Conservation (phyloP, 106 monocot genomes). For the Allium fistulosum region DNA sequence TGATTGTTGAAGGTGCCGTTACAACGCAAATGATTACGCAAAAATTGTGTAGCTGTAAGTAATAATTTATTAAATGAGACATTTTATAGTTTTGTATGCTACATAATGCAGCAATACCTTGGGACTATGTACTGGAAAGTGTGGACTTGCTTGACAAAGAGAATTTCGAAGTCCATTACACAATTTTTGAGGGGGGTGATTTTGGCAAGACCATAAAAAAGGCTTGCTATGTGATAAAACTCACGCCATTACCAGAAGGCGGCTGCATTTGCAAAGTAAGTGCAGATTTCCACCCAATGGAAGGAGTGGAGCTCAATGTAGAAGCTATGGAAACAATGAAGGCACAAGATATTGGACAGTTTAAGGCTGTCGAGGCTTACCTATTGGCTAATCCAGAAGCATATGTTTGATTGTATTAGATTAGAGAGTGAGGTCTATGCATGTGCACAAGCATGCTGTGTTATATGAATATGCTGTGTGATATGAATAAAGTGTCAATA, state of each 20-base stretch:
- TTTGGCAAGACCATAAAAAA: constrained; percentile 5
- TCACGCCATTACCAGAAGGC: background rate
- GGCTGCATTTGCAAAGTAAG: constrained; percentile 1
- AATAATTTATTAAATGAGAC: too few species aligned
- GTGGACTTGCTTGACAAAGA: constrained; percentile 13
- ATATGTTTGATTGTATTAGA: too few species aligned
- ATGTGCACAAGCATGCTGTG: too few species aligned
- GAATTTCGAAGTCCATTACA: constrained; percentile 12
- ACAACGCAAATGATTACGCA: too few species aligned
- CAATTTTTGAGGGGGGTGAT: constrained; percentile 4
- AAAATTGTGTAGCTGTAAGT: too few species aligned
- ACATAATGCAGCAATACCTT: background rate
- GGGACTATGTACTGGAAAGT: constrained; percentile 8
- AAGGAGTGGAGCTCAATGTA: constrained; percentile 5
- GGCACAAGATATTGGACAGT: background rate
- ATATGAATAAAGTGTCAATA: too few species aligned
- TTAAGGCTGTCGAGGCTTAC: constrained; percentile 16
- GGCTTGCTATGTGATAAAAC: constrained; percentile 1
- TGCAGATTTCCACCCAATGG: background rate
- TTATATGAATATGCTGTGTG: too few species aligned
- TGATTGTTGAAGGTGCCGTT: too few species aligned
- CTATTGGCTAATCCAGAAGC: constrained; percentile 8
- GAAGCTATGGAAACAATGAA: constrained; percentile 6
- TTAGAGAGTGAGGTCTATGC: too few species aligned
- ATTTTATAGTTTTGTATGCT: too few species aligned